A percentile compares a stretch with the other conserved stretches of the same genome.
Conservation (phyloP, 805 yeast genomes). For the Wickerhamiella cacticola region DNA sequence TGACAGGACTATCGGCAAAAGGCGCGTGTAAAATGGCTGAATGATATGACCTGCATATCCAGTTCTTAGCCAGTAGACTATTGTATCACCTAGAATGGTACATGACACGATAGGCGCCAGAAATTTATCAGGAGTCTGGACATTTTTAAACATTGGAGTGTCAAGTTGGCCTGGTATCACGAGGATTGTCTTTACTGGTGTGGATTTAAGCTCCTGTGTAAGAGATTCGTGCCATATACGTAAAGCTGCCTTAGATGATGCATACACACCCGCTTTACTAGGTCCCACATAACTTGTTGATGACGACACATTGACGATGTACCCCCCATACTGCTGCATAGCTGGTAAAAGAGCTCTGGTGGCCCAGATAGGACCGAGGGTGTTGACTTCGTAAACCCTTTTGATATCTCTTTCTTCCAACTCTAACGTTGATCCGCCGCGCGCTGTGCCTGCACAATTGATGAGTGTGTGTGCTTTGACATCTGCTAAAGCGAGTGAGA, state of each 20-base stretch:
- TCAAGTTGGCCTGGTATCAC: constrained; percentile 70
- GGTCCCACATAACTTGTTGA: constrained; percentile 69
- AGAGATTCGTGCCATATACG: constrained; percentile 62
- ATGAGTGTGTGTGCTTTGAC: constrained; percentile 62
- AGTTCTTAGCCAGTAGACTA: constrained; percentile 28
- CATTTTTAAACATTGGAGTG: constrained; percentile 56
- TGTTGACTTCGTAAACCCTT: constrained; percentile 45
- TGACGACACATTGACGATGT: constrained; percentile 62
- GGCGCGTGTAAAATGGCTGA: constrained; percentile 54
- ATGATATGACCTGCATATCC: constrained; percentile 47
- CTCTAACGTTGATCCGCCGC: constrained; percentile 42
- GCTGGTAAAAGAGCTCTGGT: constrained; percentile 51
- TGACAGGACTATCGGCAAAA: constrained; percentile 51
- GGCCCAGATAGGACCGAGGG: constrained; percentile 52
- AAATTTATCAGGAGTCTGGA: constrained; percentile 51
- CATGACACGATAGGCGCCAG: constrained; percentile 69
- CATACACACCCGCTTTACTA: constrained; percentile 56
- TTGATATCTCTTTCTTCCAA: constrained; percentile 34
- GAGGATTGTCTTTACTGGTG: constrained; percentile 51
- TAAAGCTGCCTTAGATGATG: constrained; percentile 71
- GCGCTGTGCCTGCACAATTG: constrained; percentile 82
- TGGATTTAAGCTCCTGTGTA: constrained; percentile 44
- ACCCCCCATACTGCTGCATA: constrained; percentile 50
- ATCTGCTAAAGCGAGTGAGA: constrained; percentile 46
- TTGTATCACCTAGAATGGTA: constrained; percentile 41